Evolutionary conservation across 805 yeast species (phyloP), one percentile per base, ranked within the genome.

Genomic region (Candida ulmi): DNA sequence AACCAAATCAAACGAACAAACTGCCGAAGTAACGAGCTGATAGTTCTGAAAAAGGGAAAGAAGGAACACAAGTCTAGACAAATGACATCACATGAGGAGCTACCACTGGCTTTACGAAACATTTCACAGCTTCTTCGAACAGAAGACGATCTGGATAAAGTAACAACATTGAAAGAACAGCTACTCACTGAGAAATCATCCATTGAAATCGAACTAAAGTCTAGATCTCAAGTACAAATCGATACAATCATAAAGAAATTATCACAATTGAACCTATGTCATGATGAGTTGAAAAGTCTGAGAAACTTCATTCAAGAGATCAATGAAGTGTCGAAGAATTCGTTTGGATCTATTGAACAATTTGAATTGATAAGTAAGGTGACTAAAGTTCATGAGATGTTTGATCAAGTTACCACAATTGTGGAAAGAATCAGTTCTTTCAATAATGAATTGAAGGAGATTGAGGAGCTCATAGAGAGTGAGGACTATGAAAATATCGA

Each of bases 281-380:
- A 68, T 37, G 64, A 63, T 30, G 73, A 78, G 40, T 68, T 83
- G 30, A 68, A 68, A 35, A 61, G 65, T 30, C 63, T 85, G 38
- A 74, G 71, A 46, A 65, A 69, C 21, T 62, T 60, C 50, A 70
- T 64, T 49, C 45, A 55, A 7, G 67, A 62, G 30, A 74, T 82
- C 33, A 68, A 70, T 42, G 63, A 58, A 18, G 50, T 80, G 7
- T 74, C 81, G 39, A 61, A 61, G n/a, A 80, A 76, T 21, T 76
- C 83, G 16, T 68, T 74, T 23, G 66, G 74, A 11, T 69, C 81
- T 8, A 80, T 86, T 17, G 69, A 72, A 17, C 75, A 81, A 40
- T 88, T 86, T 58, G 83, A 77, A 36, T 67, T 83, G 29, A 80
- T 90, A 35, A 75, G 78, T 54, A 70, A 72, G 43, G 76, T 88